phyloP scores from a whole-genome alignment of 2,329 filamentous ascomycete species.

The Cladosporium sp. region DNA sequence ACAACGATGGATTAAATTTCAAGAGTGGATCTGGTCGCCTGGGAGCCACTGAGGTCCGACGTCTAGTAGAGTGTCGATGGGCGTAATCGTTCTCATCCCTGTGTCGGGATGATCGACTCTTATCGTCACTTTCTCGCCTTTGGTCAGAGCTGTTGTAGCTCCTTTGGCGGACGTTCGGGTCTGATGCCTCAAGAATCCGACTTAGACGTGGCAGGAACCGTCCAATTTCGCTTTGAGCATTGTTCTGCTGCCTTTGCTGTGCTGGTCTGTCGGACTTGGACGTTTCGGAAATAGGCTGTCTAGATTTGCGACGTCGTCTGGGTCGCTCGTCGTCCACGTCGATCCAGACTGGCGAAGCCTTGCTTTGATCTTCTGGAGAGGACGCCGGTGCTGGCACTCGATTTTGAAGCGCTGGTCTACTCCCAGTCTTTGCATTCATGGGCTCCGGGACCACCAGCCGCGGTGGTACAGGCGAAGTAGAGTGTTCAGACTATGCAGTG shows the following conservation, averaged over 20 bases:
- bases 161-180: constrained; percentile 7
- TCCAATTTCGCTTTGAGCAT: constrained; percentile 24
- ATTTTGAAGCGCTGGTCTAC: constrained; percentile 22
- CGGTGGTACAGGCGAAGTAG: constrained; percentile 27
- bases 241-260: constrained; percentile 14
- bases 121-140: constrained; percentile 10
- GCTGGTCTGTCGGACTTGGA: not conserved
- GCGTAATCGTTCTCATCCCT: constrained; percentile 23
- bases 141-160: constrained; percentile 1
- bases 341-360: constrained; percentile 30
- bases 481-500: constrained; percentile 24
- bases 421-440: constrained; percentile 23
- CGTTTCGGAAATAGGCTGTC: constrained; percentile 5
- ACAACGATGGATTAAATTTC: constrained; percentile 42
- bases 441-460: constrained; percentile 28
- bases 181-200: constrained; percentile 43
- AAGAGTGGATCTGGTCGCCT: constrained; percentile 36
- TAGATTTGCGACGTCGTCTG: constrained; percentile 13
- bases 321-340: constrained; percentile 29
- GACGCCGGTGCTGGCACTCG: constrained; percentile 25
- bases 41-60: constrained; percentile 35
- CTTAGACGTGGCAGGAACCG: constrained; percentile 42
- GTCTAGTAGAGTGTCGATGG: constrained; percentile 33
- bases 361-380: constrained; percentile 23
- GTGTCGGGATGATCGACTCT: constrained; percentile 16